Evolutionary conservation across 768 basidiomycete species (phyloP).

Genomic region (Ramaria rubella): DNA sequence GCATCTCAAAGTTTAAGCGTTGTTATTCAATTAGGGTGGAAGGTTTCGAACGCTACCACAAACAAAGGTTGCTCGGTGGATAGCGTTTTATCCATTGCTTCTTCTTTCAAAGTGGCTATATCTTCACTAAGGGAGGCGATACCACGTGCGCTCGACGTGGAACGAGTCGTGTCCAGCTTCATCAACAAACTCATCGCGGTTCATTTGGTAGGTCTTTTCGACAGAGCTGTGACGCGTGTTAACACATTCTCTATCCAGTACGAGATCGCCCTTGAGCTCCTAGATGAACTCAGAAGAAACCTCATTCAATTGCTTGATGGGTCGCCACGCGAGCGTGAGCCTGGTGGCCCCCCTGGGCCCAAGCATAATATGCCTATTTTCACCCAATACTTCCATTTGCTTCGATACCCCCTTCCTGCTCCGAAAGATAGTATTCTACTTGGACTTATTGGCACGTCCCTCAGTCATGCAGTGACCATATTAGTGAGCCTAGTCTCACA

Average conservation of each 20-base stretch:
- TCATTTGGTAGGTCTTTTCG: constrained; percentile 54
- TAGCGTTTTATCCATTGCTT: constrained; percentile 31
- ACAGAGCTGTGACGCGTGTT: background rate
- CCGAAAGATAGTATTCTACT: constrained; percentile 30
- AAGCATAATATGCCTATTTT: constrained; percentile 7
- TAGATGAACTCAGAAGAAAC: constrained; percentile 27
- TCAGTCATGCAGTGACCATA: constrained; percentile 46
- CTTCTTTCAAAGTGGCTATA: constrained; percentile 41
- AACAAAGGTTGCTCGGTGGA: constrained; percentile 19
- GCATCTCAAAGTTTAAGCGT: constrained; percentile 52
- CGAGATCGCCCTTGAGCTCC: constrained; percentile 39
- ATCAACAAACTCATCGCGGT: constrained; percentile 59
- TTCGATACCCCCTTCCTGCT: constrained; percentile 40
- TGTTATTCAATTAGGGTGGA: constrained; percentile 56
- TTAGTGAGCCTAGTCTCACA: constrained; percentile 4
- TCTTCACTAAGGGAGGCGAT: constrained; percentile 38
- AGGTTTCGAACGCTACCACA: constrained; percentile 26
- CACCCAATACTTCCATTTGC: constrained; percentile 4
- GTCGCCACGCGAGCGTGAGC: constrained; percentile 2
- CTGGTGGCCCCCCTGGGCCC: background rate
- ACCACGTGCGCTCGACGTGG: constrained; percentile 54
- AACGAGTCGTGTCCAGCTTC: constrained; percentile 64
- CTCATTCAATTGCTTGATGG: constrained; percentile 38
- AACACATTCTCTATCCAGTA: constrained; percentile 34
- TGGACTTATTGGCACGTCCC: constrained; percentile 53